These are phyloP conservation scores for Conoideocrella luteorostrata DNA, from an alignment of 2,329 filamentous ascomycete species.

Conservation along the genomic window DNA sequence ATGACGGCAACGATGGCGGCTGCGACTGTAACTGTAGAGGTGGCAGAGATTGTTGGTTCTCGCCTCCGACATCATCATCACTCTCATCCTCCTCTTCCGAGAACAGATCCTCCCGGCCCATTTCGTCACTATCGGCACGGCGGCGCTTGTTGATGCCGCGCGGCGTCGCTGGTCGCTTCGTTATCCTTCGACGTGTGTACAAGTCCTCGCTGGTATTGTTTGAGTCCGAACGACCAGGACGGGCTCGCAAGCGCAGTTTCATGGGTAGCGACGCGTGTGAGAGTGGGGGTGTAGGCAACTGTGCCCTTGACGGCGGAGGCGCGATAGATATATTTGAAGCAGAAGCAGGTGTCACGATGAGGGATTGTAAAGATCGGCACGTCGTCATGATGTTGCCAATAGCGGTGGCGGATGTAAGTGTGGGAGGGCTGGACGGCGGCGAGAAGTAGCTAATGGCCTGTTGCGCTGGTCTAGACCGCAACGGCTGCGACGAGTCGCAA, in stretches of 20 bases:
- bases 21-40: neutral
- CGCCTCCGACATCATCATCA: constrained; percentile 28
- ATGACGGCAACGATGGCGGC: constrained; percentile 14
- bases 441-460: constrained; percentile 45
- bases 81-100: constrained; percentile 25
- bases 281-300: constrained; percentile 51
- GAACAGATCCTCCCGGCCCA: constrained; percentile 31
- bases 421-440: constrained; percentile 51
- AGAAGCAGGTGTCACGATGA: constrained; percentile 38
- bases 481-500: constrained; percentile 47
- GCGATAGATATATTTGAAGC: constrained; percentile 18
- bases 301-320: constrained; percentile 23
- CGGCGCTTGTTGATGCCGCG: constrained; percentile 49
- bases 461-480: constrained; percentile 36
- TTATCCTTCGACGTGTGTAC: constrained; percentile 39
- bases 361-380: constrained; percentile 55
- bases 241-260: constrained; percentile 50
- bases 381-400: constrained; percentile 52
- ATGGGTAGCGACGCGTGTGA: constrained; percentile 43
- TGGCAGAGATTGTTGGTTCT: constrained; percentile 10
- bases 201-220: constrained; percentile 22
- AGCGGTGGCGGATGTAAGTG: constrained; percentile 36
- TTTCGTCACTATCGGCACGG: constrained; percentile 40
- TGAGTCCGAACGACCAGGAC: constrained; percentile 20
- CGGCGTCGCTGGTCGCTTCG: constrained; percentile 42